These are phyloP conservation scores for Scheffersomyces coipomensis DNA, from an alignment of 805 yeast genomes.

Conservation along the genomic window DNA sequence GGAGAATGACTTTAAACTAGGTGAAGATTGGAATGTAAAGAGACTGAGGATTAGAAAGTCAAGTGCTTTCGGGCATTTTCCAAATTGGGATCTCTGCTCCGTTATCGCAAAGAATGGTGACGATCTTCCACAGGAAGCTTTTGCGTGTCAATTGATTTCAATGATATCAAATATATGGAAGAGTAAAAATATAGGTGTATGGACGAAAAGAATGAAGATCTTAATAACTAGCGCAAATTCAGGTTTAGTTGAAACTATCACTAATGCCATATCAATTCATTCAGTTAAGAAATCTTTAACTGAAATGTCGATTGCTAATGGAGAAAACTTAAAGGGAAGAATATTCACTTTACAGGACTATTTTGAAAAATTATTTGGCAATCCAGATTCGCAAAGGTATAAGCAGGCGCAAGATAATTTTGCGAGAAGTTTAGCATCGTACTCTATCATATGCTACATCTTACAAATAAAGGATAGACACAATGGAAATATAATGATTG, in stretches of 20 bases:
- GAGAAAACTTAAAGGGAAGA: slow-evolving; percentile 67
- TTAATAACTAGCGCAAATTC: slow-evolving; percentile 86
- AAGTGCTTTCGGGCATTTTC: slow-evolving; percentile 80
- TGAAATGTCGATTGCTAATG: slow-evolving; percentile 62
- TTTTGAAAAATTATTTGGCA: slow-evolving; percentile 74
- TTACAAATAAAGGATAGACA: slow-evolving; percentile 95
- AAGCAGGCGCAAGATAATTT: slow-evolving; percentile 81
- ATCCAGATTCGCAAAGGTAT: slow-evolving; percentile 50
- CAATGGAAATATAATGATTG: slow-evolving; percentile 96
- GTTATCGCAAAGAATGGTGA: slow-evolving; percentile 96
- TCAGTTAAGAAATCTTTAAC: slow-evolving; percentile 92
- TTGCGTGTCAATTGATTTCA: slow-evolving; percentile 91
- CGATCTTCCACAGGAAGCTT: slow-evolving; percentile 94
- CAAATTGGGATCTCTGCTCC: slow-evolving; percentile 93
- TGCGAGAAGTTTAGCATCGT: slow-evolving; percentile 84
- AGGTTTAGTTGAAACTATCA: slow-evolving; percentile 94
- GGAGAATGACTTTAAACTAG: slow-evolving; percentile 89
- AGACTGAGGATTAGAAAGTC: slow-evolving; percentile 75
- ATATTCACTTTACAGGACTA: slow-evolving; percentile 78
- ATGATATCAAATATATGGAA: slow-evolving; percentile 87
- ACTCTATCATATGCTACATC: slow-evolving; percentile 85
- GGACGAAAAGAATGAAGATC: slow-evolving; percentile 95
- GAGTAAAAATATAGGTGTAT: slow-evolving; percentile 62
- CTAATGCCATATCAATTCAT: slow-evolving; percentile 90
- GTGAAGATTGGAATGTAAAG: slow-evolving; percentile 91